Evolutionary conservation across 306 rosid genomes (phyloP), one percentile per base, ranked within the genome.

Genomic region (Casuarina equisetifolia): DNA sequence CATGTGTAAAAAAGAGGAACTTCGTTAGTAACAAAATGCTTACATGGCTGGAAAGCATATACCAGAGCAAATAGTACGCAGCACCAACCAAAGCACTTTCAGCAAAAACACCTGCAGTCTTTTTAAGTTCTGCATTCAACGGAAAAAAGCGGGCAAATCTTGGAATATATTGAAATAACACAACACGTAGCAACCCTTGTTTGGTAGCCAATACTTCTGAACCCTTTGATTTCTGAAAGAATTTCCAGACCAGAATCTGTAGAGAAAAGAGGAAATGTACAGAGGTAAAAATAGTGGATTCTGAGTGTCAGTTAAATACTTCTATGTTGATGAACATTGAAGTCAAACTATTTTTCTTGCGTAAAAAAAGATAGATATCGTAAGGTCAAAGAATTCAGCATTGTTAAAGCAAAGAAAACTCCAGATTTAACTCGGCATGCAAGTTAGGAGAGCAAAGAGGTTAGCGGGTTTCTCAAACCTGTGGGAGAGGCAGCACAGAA

Each of bases 11-110:
- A 25, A 25, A 25, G 32, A 25, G 32, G 32, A 25, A 25, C 32
- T 25, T 25, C 32, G 32, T 25, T 25, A 25, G 32, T 25, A 25
- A 25, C 32, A 25, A n/a, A 39, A 44, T 7, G 80, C 93, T 87
- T 85, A 95, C 98, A 81, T 95, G 97, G 78, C 96, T 90, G 66
- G 95, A 91, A 80, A 95, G 96, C 89, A 95, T 80, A 69, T 86
- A 92, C 89, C 92, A 85, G 25, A 92, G 88, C 89, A 95, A 80
- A 86, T 95, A 92, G 89, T 92, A 91, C 11, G 86, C 86, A 70
- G 97, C 97, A 44, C 97, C 97, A 1, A 90, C 84, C 79, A 91
- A 85, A 54, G 98, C 98, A 83, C 90, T 89, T 77, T 90, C 93
- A 58, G 98, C 88, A 46, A 95, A 90, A 63, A 90, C 92, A 72